These are phyloP conservation scores for Anthostomella pinea DNA, from an alignment of 2,329 filamentous ascomycete species.

Conservation along the genomic window DNA sequence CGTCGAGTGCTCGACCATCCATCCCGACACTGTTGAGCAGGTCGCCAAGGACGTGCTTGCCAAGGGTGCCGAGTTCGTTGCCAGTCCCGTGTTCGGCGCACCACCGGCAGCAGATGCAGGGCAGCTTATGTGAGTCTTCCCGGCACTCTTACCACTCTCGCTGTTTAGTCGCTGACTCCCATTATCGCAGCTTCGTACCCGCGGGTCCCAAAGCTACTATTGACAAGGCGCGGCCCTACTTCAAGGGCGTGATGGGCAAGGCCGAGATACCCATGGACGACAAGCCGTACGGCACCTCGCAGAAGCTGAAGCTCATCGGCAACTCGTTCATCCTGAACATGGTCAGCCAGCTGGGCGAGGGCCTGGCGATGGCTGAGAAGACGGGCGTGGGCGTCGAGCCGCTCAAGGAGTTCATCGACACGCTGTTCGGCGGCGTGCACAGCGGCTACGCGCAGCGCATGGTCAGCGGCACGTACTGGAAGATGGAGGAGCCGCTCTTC, in stretches of 20 bases:
- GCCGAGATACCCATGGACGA: constrained; percentile 48
- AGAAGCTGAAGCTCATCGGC: constrained; percentile 75
- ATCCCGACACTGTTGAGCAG: constrained; percentile 73
- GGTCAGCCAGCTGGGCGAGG: constrained; percentile 76
- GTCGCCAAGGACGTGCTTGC: constrained; percentile 56
- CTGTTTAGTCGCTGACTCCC: neutral
- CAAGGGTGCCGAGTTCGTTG: constrained; percentile 70
- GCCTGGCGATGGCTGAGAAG: constrained; percentile 76
- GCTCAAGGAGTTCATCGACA: constrained; percentile 68
- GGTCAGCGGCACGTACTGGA: constrained; percentile 72
- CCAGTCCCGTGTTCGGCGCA: constrained; percentile 64
- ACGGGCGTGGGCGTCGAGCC: constrained; percentile 68
- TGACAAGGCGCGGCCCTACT: constrained; percentile 62
- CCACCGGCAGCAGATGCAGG: constrained; percentile 63
- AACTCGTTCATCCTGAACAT: constrained; percentile 86
- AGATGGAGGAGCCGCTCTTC: constrained; percentile 76
- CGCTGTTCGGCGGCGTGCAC: constrained; percentile 74
- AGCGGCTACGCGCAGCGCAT: constrained; percentile 73
- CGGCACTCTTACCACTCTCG: neutral
- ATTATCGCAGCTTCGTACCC: constrained; percentile 49
- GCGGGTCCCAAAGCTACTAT: constrained; percentile 57
- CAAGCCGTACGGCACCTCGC: constrained; percentile 48
- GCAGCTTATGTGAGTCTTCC: constrained; percentile 47
- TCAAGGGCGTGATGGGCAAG: constrained; percentile 63
- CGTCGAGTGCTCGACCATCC: constrained; percentile 83